Base-by-base conservation (phyloP, 2,329 filamentous ascomycete genomes). In the Verticillium zaregamsianum region DNA sequence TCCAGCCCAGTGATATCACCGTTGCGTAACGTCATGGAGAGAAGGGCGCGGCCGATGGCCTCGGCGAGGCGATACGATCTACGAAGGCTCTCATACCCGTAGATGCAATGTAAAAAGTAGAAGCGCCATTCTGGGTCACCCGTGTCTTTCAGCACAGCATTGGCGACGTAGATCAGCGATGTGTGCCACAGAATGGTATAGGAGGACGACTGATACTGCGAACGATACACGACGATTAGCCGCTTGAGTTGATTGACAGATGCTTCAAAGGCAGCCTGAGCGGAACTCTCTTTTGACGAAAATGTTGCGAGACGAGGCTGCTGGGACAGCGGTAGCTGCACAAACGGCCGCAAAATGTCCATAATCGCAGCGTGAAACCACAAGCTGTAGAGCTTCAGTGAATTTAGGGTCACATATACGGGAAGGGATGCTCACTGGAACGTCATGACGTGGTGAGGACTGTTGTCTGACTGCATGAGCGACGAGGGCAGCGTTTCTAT, bases 121-220 rank as follows among this genome's bases (percentile, higher is more conserved):
- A 73, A 69, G 15, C 68, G 70, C 70, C 71, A 74, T 12, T 74
- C 63, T 0, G 69, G 64, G 12, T 76, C 69, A 2, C 67, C 61
- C 1, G 65, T 69, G 12, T 70, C 66, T 15, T 68, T 66, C 0
- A 78, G 64, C 14, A 78, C 70, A 3, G 73, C 74, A 35, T 79
- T 79, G 5, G 72, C 68, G 0, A 79, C 68, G 39, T 77, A 78
- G 2, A 75, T 71, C 23, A 79, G 65, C 2, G 73, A 75, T 3
- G 69, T 77, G 57, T 79, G 74, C 76, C 76, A 80, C 2, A 79
- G 66, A 8, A 79, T 71, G 2, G 74, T 73, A 59, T 73, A 76
- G 0, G 69, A 66, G 2, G 76, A 75, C 9, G 70, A 71, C 8
- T 65, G 59, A 54, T 76, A 71, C 3, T 69, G 68, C 20, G 68